phyloP scores from a whole-genome alignment of 768 basidiomycete species.

The Calocybe indica region DNA sequence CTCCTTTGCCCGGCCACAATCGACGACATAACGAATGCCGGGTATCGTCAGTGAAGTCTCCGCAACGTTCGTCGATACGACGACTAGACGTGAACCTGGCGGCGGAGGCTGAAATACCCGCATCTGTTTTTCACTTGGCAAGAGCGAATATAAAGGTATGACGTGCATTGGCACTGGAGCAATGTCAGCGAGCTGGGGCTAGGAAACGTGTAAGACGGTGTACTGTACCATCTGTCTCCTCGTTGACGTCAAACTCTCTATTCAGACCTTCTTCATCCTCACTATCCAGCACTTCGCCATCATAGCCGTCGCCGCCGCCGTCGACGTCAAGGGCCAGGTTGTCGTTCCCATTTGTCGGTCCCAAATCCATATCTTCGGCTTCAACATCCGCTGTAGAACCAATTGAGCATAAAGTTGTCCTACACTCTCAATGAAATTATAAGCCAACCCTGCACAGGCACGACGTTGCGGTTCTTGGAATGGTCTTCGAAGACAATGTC shows the following conservation, averaged over 20 bases:
- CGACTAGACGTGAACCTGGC: conserved; percentile 74
- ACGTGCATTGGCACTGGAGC: conserved; percentile 84
- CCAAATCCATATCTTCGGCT: conserved; percentile 76
- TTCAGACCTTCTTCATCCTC: conserved; percentile 58
- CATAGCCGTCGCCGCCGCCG: conserved; percentile 51
- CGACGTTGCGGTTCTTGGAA: conserved; percentile 19
- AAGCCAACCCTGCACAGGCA: conserved; percentile 42
- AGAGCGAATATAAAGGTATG: conserved; percentile 87
- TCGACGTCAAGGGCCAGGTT: conserved; percentile 63
- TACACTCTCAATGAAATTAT: background rate
- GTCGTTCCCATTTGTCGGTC: conserved; percentile 34
- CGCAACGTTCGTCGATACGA: conserved; percentile 93
- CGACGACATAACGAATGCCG: conserved; percentile 96
- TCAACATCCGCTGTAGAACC: conserved; percentile 59
- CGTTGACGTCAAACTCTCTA: conserved; percentile 55
- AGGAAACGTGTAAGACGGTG: conserved; percentile 12
- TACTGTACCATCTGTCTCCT: conserved; percentile 66
- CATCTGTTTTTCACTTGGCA: conserved; percentile 94
- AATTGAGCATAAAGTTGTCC: conserved; percentile 5
- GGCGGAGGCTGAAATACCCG: conserved; percentile 86
- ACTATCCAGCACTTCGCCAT: conserved; percentile 70
- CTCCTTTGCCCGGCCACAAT: conserved; percentile 94
- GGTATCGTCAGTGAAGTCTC: conserved; percentile 98
- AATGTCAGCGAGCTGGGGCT: background rate
- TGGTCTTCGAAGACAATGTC: conserved; percentile 21